phyloP scores from a whole-genome alignment of 768 basidiomycete species.

The Pisolithus orientalis region DNA sequence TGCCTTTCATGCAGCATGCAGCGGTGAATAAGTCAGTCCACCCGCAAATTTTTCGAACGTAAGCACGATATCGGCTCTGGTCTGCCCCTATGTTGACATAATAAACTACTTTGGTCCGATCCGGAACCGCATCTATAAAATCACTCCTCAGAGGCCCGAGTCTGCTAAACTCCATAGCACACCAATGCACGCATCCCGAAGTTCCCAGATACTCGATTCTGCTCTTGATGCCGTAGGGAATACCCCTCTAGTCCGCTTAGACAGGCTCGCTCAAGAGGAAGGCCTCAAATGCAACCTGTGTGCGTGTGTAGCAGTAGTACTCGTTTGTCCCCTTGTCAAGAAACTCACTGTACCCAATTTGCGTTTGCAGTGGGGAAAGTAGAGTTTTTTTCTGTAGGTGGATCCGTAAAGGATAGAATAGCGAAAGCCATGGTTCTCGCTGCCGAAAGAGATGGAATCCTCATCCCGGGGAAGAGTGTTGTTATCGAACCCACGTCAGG shows the following conservation, averaged over 20 bases:
- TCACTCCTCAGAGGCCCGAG: too few relatives aligned
- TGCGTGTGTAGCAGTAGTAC: slow-evolving; percentile 34
- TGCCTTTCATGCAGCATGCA: too few relatives aligned
- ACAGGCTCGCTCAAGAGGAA: slow-evolving; percentile 66
- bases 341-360: background rate
- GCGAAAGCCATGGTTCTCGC: slow-evolving; percentile 94
- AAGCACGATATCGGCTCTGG: too few relatives aligned
- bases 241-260: slow-evolving; percentile 85
- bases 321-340: background rate
- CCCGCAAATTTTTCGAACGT: too few relatives aligned
- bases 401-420: slow-evolving; percentile 94
- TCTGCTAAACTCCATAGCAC: background rate
- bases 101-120: too few relatives aligned
- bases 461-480: slow-evolving; percentile 82
- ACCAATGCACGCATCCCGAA: slow-evolving; percentile 21
- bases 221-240: slow-evolving; percentile 85
- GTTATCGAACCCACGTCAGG: slow-evolving; percentile 95
- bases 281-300: slow-evolving; percentile 86
- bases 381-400: slow-evolving; percentile 87
- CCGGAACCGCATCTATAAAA: too few relatives aligned
- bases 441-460: slow-evolving; percentile 83
- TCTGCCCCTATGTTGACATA: too few relatives aligned
- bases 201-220: slow-evolving; percentile 56
- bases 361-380: slow-evolving; percentile 70
- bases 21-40: too few relatives aligned